Conservation (phyloP, 2,329 filamentous ascomycete species). For the Neospermospora avenae region DNA sequence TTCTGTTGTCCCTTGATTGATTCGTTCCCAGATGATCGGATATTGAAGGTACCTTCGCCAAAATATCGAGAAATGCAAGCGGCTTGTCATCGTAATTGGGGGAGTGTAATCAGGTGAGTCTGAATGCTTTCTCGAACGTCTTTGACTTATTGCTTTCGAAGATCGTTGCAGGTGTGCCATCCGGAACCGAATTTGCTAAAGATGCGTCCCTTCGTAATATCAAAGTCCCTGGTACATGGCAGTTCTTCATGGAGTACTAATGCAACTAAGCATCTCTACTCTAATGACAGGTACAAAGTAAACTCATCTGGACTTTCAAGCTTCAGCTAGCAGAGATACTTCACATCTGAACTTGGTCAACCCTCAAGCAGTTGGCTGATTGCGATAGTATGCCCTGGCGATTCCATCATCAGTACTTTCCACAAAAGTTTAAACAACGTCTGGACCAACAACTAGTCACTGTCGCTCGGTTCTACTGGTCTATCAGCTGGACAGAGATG, state of each 20-base stretch:
- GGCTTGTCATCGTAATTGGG: conserved; percentile 23
- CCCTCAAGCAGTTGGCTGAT: not conserved
- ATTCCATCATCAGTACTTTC: conserved; percentile 24
- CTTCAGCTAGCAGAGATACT: conserved; percentile 14
- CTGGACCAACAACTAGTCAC: conserved; percentile 24
- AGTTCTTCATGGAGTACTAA: conserved; percentile 26
- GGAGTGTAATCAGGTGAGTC: conserved; percentile 19
- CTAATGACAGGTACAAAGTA: not conserved
- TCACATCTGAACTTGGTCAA: not conserved
- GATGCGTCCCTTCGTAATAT: conserved; percentile 8
- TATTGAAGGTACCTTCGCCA: conserved; percentile 21
- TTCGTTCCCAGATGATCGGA: not conserved
- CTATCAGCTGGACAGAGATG: conserved; percentile 13
- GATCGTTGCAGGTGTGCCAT: not conserved
- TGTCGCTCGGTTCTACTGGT: conserved; percentile 17
- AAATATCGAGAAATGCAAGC: conserved; percentile 14
- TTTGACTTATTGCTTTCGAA: not conserved
- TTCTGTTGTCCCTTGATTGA: not conserved
- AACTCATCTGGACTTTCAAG: conserved; percentile 21
- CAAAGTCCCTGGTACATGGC: conserved; percentile 20
- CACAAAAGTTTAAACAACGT: conserved; percentile 13
- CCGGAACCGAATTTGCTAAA: not conserved
- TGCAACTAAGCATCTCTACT: conserved; percentile 19
- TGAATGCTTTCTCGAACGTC: not conserved
- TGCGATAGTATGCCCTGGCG: conserved; percentile 22